These are phyloP conservation scores for Alternaria postmessia DNA, from an alignment of 2,329 filamentous ascomycete genomes.

Conservation along the genomic window DNA sequence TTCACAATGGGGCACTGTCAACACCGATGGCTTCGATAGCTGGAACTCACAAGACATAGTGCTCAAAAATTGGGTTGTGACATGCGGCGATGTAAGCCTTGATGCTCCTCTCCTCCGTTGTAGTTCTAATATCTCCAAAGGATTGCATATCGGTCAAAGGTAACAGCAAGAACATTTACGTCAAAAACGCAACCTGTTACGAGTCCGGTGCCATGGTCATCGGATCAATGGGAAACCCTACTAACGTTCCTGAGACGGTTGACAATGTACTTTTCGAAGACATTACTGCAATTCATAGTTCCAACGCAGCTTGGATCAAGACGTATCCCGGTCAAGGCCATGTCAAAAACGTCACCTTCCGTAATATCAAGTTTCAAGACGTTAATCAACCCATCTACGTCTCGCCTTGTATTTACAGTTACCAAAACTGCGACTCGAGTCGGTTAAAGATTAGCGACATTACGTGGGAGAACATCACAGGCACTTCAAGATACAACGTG, in stretches of 20 bases:
- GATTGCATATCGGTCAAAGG: conserved; percentile 70
- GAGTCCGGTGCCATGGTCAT: conserved; percentile 66
- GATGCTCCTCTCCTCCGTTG: conserved; percentile 19
- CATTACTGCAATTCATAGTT: conserved; percentile 35
- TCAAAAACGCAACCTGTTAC: conserved; percentile 69
- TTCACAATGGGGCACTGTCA: conserved; percentile 57
- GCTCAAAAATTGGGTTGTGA: conserved; percentile 57
- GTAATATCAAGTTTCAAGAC: conserved; percentile 45
- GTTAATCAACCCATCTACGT: conserved; percentile 62
- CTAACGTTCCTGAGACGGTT: conserved; percentile 63
- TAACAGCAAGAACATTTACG: conserved; percentile 65
- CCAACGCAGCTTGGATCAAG: conserved; percentile 43
- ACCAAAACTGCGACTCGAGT: conserved; percentile 32
- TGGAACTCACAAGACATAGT: conserved; percentile 60
- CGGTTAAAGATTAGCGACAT: conserved; percentile 55
- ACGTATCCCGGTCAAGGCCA: conserved; percentile 50
- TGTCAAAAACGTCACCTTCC: conserved; percentile 57
- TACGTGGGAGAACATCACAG: conserved; percentile 60
- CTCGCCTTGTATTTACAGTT: conserved; percentile 56
- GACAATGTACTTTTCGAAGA: conserved; percentile 57
- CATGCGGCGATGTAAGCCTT: conserved; percentile 41
- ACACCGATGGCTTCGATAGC: conserved; percentile 61
- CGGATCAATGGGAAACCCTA: conserved; percentile 67
- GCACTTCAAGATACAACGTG: conserved; percentile 54
- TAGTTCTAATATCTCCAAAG: conserved; percentile 53